Evolutionary conservation across 495 filamentous ascomycete species (phyloP).

Genomic region (Cetradonia linearis): DNA sequence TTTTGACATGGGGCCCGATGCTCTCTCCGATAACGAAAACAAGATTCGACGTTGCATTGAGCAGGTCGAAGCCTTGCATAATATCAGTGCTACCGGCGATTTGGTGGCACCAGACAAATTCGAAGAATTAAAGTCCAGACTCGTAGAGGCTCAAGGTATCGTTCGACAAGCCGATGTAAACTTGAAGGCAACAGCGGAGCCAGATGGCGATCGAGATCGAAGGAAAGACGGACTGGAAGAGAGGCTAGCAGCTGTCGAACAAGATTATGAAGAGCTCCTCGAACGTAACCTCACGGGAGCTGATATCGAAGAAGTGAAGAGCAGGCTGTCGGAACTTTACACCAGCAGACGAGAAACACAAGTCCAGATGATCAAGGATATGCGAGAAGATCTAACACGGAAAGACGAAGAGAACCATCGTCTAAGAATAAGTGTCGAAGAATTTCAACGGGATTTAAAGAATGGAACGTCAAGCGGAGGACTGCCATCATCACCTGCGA

Average conservation of each 20-base stretch:
- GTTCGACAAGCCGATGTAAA: constrained; percentile 87
- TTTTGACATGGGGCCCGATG: constrained; percentile 82
- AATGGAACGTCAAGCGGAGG: constrained; percentile 44
- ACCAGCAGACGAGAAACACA: constrained; percentile 61
- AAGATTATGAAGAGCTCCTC: constrained; percentile 71
- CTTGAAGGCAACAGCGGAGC: constrained; percentile 54
- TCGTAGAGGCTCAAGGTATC: constrained; percentile 83
- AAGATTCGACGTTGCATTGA: constrained; percentile 72
- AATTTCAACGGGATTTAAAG: constrained; percentile 60
- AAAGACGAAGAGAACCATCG: constrained; percentile 69
- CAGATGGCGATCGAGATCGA: constrained; percentile 50
- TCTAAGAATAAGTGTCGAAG: constrained; percentile 64
- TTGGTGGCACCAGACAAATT: constrained; percentile 73
- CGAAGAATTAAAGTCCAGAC: constrained; percentile 58
- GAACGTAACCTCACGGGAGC: constrained; percentile 65
- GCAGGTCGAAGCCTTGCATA: constrained; percentile 66
- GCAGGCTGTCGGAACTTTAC: constrained; percentile 65
- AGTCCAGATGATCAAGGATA: constrained; percentile 55
- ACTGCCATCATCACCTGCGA: constrained; percentile 47
- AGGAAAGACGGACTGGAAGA: constrained; percentile 64
- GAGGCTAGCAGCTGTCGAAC: constrained; percentile 58
- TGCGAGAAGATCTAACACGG: constrained; percentile 58
- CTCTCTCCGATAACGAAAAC: constrained; percentile 83
- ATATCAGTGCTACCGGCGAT: constrained; percentile 65
- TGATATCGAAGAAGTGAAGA: constrained; percentile 78